Conservation (phyloP, 805 yeast genomes). For the Wickerhamiella bombiphila region DNA sequence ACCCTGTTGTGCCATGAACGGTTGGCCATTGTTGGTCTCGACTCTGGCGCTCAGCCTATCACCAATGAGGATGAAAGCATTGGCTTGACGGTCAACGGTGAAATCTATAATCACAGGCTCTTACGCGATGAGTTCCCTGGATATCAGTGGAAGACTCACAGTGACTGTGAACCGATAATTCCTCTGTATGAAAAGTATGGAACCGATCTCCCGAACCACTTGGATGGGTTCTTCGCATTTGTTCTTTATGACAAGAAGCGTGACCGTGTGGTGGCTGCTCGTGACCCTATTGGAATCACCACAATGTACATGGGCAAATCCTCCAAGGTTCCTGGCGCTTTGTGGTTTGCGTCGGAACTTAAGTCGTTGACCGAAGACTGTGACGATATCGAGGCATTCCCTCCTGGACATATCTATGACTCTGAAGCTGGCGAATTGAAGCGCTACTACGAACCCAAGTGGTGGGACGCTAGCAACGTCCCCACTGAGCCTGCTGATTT, state of each 20-base stretch:
- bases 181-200: conserved; percentile 82
- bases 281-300: conserved; percentile 97
- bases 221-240: conserved; percentile 98
- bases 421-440: conserved; percentile 73
- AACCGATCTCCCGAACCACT: conserved; percentile 74
- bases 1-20: conserved; percentile 91
- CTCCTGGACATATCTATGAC: conserved; percentile 97
- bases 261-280: conserved; percentile 88
- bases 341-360: conserved; percentile 86
- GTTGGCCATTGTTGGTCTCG: conserved; percentile 92
- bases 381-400: conserved; percentile 85
- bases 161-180: conserved; percentile 96
- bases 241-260: conserved; percentile 69
- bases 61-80: conserved; percentile 60
- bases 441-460: conserved; percentile 79
- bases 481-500: conserved; percentile 70
- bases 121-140: conserved; percentile 61
- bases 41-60: conserved; percentile 97
- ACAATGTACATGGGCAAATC: conserved; percentile 90
- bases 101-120: conserved; percentile 91
- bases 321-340: conserved; percentile 50
- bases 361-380: conserved; percentile 91
- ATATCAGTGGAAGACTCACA: conserved; percentile 68
- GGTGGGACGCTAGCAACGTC: conserved; percentile 77
- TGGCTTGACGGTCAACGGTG: conserved; percentile 86